Conservation (phyloP, 2,329 filamentous ascomycete species). For the Neofusicoccum umdonicola region DNA sequence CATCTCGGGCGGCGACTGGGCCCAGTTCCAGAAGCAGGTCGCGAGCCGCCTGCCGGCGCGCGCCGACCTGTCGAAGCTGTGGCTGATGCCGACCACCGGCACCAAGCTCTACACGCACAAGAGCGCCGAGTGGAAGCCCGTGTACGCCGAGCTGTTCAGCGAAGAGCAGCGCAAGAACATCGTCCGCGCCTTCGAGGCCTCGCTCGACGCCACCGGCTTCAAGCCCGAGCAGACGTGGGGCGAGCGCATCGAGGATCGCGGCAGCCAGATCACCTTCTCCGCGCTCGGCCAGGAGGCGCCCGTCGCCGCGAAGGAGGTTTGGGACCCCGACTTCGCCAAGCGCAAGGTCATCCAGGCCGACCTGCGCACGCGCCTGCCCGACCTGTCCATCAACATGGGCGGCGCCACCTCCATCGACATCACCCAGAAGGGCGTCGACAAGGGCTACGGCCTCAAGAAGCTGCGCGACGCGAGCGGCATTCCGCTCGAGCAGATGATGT, state of each 20-base stretch:
- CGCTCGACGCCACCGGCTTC: conserved; percentile 39
- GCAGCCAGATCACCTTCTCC: conserved; percentile 44
- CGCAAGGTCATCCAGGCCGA: conserved; percentile 41
- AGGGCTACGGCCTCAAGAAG: conserved; percentile 31
- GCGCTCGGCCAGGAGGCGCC: conserved; percentile 43
- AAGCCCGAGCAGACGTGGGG: conserved; percentile 41
- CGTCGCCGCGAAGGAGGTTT: conserved; percentile 35
- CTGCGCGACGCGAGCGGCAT: conserved; percentile 31
- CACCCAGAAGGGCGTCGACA: conserved; percentile 41
- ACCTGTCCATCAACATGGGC: conserved; percentile 43
- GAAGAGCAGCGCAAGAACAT: conserved; percentile 31
- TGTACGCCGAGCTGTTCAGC: conserved; percentile 42
- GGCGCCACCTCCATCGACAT: conserved; percentile 43
- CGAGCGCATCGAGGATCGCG: conserved; percentile 41
- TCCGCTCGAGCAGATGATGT: conserved; percentile 39
- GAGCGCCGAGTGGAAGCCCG: conserved; percentile 29
- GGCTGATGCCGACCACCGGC: conserved; percentile 45
- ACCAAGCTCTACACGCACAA: conserved; percentile 41
- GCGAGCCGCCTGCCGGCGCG: conserved; percentile 36
- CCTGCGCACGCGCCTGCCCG: conserved; percentile 34
- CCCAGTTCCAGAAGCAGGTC: conserved; percentile 43
- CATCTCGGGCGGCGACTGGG: conserved; percentile 45
- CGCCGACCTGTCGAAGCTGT: conserved; percentile 39
- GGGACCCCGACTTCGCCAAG: conserved; percentile 43
- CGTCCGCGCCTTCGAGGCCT: conserved; percentile 34